A percentile compares a stretch with the other conserved stretches of the same genome.
Conservation (phyloP, 2,329 filamentous ascomycete genomes). For the Colletotrichum sp. region DNA sequence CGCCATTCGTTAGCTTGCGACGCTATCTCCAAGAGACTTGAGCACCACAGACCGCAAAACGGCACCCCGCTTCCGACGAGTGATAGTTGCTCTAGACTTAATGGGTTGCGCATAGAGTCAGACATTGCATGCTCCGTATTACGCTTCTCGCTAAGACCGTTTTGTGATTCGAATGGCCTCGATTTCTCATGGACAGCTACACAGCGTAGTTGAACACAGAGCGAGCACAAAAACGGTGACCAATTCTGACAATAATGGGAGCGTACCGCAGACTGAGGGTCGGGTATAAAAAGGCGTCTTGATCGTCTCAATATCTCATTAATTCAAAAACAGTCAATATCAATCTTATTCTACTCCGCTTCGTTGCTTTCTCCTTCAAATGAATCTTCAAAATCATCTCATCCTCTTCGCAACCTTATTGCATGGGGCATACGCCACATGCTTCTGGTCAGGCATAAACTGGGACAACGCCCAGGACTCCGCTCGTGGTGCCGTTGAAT, state of each 20-base stretch:
- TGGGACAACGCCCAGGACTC: background rate
- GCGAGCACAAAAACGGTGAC: background rate
- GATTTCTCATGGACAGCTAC: background rate
- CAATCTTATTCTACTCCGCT: fast-evolving
- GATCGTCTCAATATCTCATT: background rate
- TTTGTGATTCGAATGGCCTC: background rate
- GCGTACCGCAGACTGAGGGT: background rate
- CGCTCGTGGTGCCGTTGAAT: background rate
- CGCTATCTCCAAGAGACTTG: fast-evolving
- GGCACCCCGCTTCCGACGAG: background rate
- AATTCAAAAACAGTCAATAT: background rate
- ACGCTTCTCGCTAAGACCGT: background rate
- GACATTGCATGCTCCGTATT: background rate
- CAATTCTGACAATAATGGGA: background rate
- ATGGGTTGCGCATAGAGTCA: background rate
- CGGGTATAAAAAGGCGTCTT: background rate
- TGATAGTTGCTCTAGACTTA: background rate
- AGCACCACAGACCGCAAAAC: background rate
- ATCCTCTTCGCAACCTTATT: background rate
- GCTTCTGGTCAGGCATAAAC: background rate
- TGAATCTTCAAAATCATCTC: background rate
- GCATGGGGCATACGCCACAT: background rate
- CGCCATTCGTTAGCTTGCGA: background rate
- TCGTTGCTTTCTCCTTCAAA: background rate
- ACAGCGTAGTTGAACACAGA: background rate